Evolutionary conservation across 2,329 filamentous ascomycete genomes (phyloP), one percentile per base, ranked within the genome.

Genomic region (Cucurbitaria berberidis): DNA sequence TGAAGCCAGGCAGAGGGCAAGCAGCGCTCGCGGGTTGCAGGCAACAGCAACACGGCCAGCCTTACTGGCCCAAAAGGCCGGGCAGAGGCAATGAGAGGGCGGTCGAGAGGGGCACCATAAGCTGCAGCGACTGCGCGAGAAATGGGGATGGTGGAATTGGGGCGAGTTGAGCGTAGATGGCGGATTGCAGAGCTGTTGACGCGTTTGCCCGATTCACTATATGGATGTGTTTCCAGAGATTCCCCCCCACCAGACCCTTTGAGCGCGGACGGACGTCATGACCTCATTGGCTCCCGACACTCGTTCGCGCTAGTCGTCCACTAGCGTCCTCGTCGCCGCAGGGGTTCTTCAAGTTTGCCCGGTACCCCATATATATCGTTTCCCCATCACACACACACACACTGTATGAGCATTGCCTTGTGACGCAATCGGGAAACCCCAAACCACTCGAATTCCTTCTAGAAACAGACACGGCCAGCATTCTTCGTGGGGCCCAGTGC

Each of bases 121-220:
- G 67, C 64, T 62, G 55, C 52, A 55, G 51, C 54, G 45, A 53
- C 51, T 34, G 19, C 48, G 27, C 16, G 34, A 43, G 27, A 26
- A 45, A 10, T 27, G 42, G 18, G 32, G 24, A 30, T 24, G 46
- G 22, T 24, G 44, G 15, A 36, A 48, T 55, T 43, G 35, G 51
- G 49, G 32, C n/a, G 35, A 76, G 58, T 68, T 64, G 41, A 34
- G 41, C 15, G 27, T 32, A 27, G 18, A 96, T 91, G 56, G 86
- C 86, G 74, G 90, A 85, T 67, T 96, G 87, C 66, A 96, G 74
- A 96, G 93, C 71, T 62, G 38, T 32, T 35, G 46, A 54, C 46
- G 51, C 51, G 51, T 54, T 50, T 22, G 16, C 26, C 21, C 34
- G 45, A 18, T 47, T 50, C 51, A 50, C 30, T 21, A 45, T 9